Conservation (phyloP, 2,329 filamentous ascomycete species). For the Zymoseptoria pseudotritici region DNA sequence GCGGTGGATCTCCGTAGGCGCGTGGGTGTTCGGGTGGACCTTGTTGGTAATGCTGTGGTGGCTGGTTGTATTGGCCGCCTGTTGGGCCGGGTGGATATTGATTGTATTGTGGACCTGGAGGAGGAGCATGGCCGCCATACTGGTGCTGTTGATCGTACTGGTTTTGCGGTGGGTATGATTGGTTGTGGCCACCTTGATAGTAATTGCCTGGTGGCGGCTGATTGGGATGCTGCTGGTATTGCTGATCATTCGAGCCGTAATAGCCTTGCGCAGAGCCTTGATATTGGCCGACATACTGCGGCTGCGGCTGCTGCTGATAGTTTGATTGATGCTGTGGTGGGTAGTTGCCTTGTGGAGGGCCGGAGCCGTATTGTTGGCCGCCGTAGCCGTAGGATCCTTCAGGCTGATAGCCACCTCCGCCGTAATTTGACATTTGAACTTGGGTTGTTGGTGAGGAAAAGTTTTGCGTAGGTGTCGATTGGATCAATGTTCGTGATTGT, state of each 20-base stretch:
- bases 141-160: constrained; percentile 15
- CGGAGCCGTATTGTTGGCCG: no score
- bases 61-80: constrained; percentile 6
- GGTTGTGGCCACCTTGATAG: constrained; percentile 6
- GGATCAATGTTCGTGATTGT: no score
- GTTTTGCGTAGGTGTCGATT: no score
- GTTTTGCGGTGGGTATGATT: constrained; percentile 11
- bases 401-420: background rate
- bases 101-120: constrained; percentile 7
- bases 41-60: constrained; percentile 12
- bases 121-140: constrained; percentile 4
- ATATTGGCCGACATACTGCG: constrained; percentile 4
- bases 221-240: constrained; percentile 22
- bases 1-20: constrained; percentile 8
- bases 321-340: constrained; percentile 3
- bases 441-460: background rate
- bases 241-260: constrained; percentile 23
- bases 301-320: constrained; percentile 7
- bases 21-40: constrained; percentile 5
- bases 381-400: background rate
- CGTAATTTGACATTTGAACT: background rate
- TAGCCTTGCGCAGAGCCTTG: constrained; percentile 23
- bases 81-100: constrained; percentile 1
- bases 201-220: constrained; percentile 9
- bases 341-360: constrained; percentile 3